Evolutionary conservation across 2,329 filamentous ascomycete genomes (phyloP).

Genomic region (Ascomycota sp.): DNA sequence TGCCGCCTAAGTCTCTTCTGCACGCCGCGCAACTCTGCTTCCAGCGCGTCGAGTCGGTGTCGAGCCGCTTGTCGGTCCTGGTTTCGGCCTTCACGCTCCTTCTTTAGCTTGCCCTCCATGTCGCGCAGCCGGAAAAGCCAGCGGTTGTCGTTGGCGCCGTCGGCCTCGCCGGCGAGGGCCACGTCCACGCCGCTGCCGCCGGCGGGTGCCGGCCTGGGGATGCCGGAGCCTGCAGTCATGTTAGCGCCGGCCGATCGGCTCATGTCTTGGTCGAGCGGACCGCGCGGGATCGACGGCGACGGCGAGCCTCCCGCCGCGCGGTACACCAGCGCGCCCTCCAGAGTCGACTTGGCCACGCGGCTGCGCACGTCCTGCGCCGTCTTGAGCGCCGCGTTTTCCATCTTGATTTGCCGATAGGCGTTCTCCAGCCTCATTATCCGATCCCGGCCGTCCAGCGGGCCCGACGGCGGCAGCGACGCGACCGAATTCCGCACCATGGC

Average conservation of each 20-base stretch:
- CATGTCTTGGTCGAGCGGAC: slow-evolving; percentile 24
- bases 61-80: slow-evolving; percentile 70
- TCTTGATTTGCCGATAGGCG: slow-evolving; percentile 40
- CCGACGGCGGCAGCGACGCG: slow-evolving; percentile 22
- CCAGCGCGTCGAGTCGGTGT: slow-evolving; percentile 58
- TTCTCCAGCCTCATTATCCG: slow-evolving; percentile 36
- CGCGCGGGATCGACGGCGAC: slow-evolving; percentile 32
- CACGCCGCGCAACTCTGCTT: slow-evolving; percentile 52
- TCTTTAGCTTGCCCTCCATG: slow-evolving; percentile 71
- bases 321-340: slow-evolving; percentile 13
- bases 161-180: slow-evolving; percentile 7
- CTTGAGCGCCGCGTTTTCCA: slow-evolving; percentile 49
- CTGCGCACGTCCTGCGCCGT: slow-evolving; percentile 38
- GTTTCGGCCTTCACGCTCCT: slow-evolving; percentile 69
- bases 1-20: slow-evolving; percentile 34
- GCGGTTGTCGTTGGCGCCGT: slow-evolving; percentile 38
- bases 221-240: too few species aligned
- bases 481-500: slow-evolving; percentile 49
- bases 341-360: slow-evolving; percentile 21
- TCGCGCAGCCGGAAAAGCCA: slow-evolving; percentile 78
- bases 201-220: too few species aligned
- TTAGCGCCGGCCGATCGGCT: slow-evolving; percentile 19
- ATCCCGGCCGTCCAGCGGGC: slow-evolving; percentile 20
- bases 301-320: slow-evolving; percentile 23
- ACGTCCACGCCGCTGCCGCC: slow-evolving; percentile 10